Evolutionary conservation across 2,329 filamentous ascomycete species (phyloP).

Genomic region (Botryotinia calthae): DNA sequence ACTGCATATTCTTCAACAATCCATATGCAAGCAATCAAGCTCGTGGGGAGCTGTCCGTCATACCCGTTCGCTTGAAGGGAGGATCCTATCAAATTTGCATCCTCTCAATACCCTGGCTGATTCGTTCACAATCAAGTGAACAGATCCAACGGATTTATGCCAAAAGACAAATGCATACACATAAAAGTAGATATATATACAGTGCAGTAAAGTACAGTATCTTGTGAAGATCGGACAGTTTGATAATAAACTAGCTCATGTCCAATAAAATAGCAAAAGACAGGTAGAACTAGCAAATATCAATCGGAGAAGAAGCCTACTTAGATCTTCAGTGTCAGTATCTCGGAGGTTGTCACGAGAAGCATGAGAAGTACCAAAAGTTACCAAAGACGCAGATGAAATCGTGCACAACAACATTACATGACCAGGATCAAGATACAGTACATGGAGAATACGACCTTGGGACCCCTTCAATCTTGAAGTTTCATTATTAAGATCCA

Average conservation of each 20-base stretch:
- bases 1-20: slow-evolving; percentile 19
- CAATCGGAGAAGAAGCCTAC: not conserved
- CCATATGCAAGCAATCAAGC: slow-evolving; percentile 18
- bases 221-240: not conserved
- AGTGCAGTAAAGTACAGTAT: not conserved
- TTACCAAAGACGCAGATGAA: slow-evolving; percentile 11
- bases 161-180: not conserved
- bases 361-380: not conserved
- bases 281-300: not conserved
- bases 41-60: slow-evolving; percentile 22
- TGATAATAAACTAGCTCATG: not conserved
- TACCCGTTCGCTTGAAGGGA: slow-evolving; percentile 16
- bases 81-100: slow-evolving; percentile 10
- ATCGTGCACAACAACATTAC: slow-evolving; percentile 6
- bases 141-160: not conserved
- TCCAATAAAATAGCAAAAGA: not conserved
- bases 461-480: slow-evolving; percentile 1
- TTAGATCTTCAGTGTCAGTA: not conserved
- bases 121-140: slow-evolving; percentile 1
- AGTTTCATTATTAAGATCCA: not conserved
- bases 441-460: not conserved
- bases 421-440: slow-evolving; percentile 5
- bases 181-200: not conserved
- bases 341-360: slow-evolving; percentile 4
- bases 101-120: not conserved